Conservation (phyloP, 352 stramenopile species). For the Stramenopiles sp. region DNA sequence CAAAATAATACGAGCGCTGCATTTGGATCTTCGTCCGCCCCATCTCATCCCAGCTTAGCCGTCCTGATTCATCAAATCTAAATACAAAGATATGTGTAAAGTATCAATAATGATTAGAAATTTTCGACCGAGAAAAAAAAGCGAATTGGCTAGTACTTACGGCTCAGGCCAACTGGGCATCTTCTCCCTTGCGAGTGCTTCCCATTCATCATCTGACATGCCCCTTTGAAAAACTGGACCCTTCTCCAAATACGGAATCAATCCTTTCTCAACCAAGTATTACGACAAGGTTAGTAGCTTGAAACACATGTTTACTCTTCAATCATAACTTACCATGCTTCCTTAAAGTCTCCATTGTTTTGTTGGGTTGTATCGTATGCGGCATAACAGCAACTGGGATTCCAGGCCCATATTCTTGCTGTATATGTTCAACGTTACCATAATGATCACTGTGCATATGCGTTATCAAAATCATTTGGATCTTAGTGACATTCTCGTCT, state of each 20-base stretch:
- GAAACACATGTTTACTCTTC: no score
- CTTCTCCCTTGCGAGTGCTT: not conserved
- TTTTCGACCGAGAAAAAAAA: no score
- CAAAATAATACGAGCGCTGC: not conserved
- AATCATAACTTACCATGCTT: no score
- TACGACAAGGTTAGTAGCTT: no score
- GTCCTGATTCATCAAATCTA: not conserved
- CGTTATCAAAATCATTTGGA: conserved; percentile 55
- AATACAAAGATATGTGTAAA: no score
- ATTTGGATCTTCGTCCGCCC: not conserved
- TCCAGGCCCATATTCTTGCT: not conserved
- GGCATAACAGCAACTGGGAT: not conserved
- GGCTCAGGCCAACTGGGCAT: not conserved
- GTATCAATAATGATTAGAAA: no score
- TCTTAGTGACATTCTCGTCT: conserved; percentile 26
- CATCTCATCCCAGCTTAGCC: not conserved
- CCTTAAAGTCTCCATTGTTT: not conserved
- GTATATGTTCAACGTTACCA: conserved; percentile 36
- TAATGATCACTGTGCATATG: conserved; percentile 66
- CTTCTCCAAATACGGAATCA: not conserved
- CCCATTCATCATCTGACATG: not conserved
- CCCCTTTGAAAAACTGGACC: not conserved
- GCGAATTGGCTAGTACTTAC: no score
- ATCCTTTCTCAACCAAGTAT: no score
- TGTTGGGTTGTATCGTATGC: not conserved